Base-by-base conservation (phyloP, 192 early-diverging fungal species). In the Entrophospora sp. region DNA sequence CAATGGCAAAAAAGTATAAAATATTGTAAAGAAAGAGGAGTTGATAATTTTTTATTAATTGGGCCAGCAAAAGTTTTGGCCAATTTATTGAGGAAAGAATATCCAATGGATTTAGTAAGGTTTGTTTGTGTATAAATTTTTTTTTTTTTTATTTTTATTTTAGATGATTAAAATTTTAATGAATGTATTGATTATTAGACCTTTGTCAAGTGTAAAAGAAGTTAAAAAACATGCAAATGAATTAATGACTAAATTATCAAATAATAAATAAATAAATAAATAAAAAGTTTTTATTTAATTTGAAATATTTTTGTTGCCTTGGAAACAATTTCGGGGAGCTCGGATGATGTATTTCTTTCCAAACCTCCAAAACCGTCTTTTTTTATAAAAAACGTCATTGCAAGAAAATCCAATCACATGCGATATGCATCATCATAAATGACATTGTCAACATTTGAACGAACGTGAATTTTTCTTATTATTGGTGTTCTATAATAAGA, bases 1-100 rank as follows among this genome's bases (percentile, higher is more conserved):
- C 84, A 92, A 56, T 98, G 96, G 96, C 85, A 90, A 36, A 81
- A 87, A 43, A 91, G 89, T 52, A 85, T 93, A 63, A 79, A 83
- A 48, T 90, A 85, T 64, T 85, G 89, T 45, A 91, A 90, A 58
- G 79, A 86, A 36, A 87, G 86, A 60, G 88, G 84, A 59, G 83
- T 94, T 38, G 75, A 87, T 45, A 88, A 92, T 66, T 98, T 89
- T 83, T 79, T 95, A 51, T 86, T 85, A 1, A 75, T 94, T 71
- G 95, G 92, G 5, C 93, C 95, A 1, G 87, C 85, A 28, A 85
- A 85, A 44, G 95, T 95, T 10, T 73, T 98, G 46, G 88, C 91
- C 24, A 98, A 96, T 77, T 72, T 98, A 44, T 75, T 92, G 16
- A 83, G 83, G 71, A 92, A 92, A 67, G 93, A 96, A 71, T 94